Conservation (phyloP, 2,329 filamentous ascomycete species). For the Balansia obtecta region DNA sequence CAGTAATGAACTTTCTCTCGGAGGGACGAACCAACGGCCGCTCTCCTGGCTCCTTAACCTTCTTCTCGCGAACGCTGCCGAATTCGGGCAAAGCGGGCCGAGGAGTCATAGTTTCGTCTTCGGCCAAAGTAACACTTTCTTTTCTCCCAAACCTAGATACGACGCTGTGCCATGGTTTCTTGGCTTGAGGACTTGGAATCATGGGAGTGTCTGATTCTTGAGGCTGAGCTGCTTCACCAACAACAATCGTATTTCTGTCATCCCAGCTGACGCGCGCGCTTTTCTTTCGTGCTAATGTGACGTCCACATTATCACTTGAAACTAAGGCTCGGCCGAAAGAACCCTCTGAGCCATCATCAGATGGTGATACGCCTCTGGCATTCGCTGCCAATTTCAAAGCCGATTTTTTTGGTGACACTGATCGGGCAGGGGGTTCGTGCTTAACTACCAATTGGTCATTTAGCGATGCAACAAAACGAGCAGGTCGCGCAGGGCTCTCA, state of each 20-base stretch:
- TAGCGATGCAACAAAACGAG: slow-evolving; percentile 49
- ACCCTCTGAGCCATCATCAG: slow-evolving; percentile 34
- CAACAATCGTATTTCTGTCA: slow-evolving; percentile 44
- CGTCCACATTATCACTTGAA: slow-evolving; percentile 23
- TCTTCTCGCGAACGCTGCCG: slow-evolving; percentile 58
- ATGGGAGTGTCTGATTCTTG: slow-evolving; percentile 27
- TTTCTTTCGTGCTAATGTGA: slow-evolving; percentile 41
- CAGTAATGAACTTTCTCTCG: slow-evolving; percentile 20
- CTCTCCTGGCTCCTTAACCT: slow-evolving; percentile 39
- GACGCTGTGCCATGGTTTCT: slow-evolving; percentile 39
- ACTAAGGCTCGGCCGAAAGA: slow-evolving; percentile 18
- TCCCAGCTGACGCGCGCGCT: slow-evolving; percentile 68
- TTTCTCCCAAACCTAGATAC: slow-evolving; percentile 37
- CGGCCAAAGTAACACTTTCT: slow-evolving; percentile 34
- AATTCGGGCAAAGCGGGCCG: slow-evolving; percentile 62
- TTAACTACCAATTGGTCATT: slow-evolving; percentile 42
- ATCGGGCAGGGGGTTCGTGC: slow-evolving; percentile 58
- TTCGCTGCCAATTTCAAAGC: slow-evolving; percentile 54
- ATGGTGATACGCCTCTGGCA: slow-evolving; percentile 37
- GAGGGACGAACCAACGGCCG: slow-evolving; percentile 44
- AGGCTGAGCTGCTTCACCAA: slow-evolving; percentile 32
- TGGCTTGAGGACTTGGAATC: slow-evolving; percentile 22
- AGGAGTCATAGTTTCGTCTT: slow-evolving; percentile 62
- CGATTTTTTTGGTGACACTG: slow-evolving; percentile 65
- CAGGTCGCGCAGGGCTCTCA: slow-evolving; percentile 52